Evolutionary conservation across 164 flowering plant genomes (phyloP), one percentile per base, ranked within the genome.

Genomic region (Cinnamomum micranthum): DNA sequence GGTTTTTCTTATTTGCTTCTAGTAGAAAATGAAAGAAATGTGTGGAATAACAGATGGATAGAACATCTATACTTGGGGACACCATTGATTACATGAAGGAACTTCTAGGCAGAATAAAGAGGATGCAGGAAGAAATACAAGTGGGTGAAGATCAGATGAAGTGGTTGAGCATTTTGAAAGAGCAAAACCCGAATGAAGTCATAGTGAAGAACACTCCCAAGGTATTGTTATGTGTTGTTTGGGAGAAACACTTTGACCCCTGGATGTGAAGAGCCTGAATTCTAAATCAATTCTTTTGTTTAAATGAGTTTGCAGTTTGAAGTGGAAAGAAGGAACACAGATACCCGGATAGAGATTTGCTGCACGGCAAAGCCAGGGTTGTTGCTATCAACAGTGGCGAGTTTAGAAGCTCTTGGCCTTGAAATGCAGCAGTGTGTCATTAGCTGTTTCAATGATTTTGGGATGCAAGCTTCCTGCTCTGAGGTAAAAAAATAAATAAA

Each of bases 11-110:
- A 41, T 41, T 41, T 41, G 47, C 47, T 41, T 41, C 35, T 7
- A 41, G 47, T 55, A 55, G 60, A 55, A 15, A 55, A 15, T 55
- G 60, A 55, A 15, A 12, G 20, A 55, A 55, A 55, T 55, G 20
- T 55, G 17, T 66, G 58, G 27, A 63, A 63, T 27, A 15, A 50
- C 80, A 94, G 98, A 94, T 92, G 97, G 98, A 94, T 75, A 88
- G 97, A 73, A 94, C 98, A 62, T 88, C 98, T 11, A 94, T 94
- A 73, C 91, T 94, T 69, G 97, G 96, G 65, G 98, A 94, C 71
- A 89, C 97, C 2, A 94, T 94, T 73, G 95, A 91, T 69, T 94
- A 94, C 87, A 87, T 89, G 90, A 94, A 91, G 69, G 97, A 92
- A 82, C 88, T 94, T 2, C 81, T 90, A 11, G 90, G 88, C 68